Evolutionary conservation across 139 green algal species (phyloP).

Genomic region (Dunaliella primolecta): DNA sequence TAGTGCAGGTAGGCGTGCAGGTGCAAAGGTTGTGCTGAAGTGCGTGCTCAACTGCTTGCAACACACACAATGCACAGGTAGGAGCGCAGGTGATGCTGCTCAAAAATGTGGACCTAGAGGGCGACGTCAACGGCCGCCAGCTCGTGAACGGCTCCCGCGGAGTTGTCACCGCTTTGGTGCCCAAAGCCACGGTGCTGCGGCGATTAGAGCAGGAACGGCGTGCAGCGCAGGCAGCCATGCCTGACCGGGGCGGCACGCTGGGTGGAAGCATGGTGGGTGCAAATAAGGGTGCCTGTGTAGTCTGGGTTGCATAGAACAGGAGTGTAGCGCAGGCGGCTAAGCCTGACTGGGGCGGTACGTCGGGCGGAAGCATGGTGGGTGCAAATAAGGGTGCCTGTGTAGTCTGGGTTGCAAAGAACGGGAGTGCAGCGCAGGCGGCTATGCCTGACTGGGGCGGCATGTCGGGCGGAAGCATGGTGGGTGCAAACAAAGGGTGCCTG

Average conservation of each 20-base stretch:
- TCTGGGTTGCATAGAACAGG: too few relatives aligned
- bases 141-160: slow-evolving; percentile 76
- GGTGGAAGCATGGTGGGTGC: not conserved
- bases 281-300: too few relatives aligned
- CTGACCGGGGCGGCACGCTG: not conserved
- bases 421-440: not conserved
- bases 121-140: slow-evolving; percentile 21
- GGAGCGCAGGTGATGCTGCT: slow-evolving; percentile 68
- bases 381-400: too few relatives aligned
- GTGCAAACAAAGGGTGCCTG: too few relatives aligned
- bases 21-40: too few relatives aligned
- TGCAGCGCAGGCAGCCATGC: not conserved
- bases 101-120: slow-evolving; percentile 51
- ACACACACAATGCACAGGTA: slow-evolving; percentile 33
- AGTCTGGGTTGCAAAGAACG: too few relatives aligned
- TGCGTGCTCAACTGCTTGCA: too few relatives aligned
- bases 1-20: too few relatives aligned
- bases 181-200: not conserved
- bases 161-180: slow-evolving; percentile 26
- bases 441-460: not conserved
- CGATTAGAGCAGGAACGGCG: slow-evolving; percentile 10
- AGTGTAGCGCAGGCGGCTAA: not conserved
- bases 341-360: not conserved
- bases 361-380: not conserved
- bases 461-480: not conserved